Base-by-base conservation (phyloP, 2,329 filamentous ascomycete species). In the Mycosphaerelloides madeirae region DNA sequence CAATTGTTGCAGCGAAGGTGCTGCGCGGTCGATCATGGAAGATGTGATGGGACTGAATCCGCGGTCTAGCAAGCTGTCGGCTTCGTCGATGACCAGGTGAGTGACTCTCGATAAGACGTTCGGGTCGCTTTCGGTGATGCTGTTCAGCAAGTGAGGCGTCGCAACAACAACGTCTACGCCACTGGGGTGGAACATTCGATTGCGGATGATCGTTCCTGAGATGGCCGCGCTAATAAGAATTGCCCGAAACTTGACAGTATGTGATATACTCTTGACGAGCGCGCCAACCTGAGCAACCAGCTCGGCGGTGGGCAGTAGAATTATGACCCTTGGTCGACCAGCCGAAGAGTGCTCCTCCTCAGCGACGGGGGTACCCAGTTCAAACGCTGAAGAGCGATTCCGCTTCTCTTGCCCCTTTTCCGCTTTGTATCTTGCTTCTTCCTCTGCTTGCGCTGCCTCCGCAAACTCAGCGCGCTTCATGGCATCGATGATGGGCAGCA, bases 31-130 rank as follows among this genome's bases (percentile, higher is more conserved):
- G 52, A 98, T 78, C 54, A 98, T 87, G 43, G 80, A 78, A 9
- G 80, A 85, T 0, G 93, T 97, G 18, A 84, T 82, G 1, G 87
- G 83, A 3, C 85, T 79, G 71, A 98, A 98, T 47, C 88, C 94
- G 46, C 89, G 85, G 68, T 98, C 94, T 55, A 98, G 80, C 8
- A 98, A 80, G 3, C 90, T 96, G 68, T 98, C 93, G 1, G 94
- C 94, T 72, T 98, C 94, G 63, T 98, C 94, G 38, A 95, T 77
- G 47, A 98, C 78, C 9, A 98, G 76, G 63, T 97, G 87, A 1
- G 80, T 83, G 46, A 97, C 90, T 11, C 88, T 84, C n/a, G 87
- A 90, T 29, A 98, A 79, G 49, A 98, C 83, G 59, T 95, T 91
- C 9, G 93, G 93, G 54, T 96, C 89, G 15, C 82, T 84, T 54